Base-by-base conservation (phyloP, 106 monocot species). In the Apostasia shenzhenica region DNA sequence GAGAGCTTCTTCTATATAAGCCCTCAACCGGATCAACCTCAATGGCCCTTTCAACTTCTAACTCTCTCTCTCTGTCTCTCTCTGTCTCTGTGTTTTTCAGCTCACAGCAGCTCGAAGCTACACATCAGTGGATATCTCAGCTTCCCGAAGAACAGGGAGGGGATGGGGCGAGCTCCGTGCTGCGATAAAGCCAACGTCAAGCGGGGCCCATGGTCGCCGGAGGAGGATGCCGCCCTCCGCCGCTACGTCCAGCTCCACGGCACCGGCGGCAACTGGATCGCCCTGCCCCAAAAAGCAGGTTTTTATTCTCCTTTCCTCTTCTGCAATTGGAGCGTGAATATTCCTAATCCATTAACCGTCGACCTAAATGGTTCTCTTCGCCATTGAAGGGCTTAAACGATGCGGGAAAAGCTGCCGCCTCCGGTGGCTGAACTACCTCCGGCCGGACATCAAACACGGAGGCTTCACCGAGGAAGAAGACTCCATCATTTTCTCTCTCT, bases 371-470 rank as follows among this genome's bases (percentile, higher is more conserved):
- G 2, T 5, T 45, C 10, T 75, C 12, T 39, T 54, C 11, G 3
- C 13, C 41, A 41, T 14, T 58, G 8, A 55, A 86, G 90, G 90
- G 14, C 81, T 90, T 6, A 86, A 63, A 45, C 70, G 90, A 14
- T 90, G 88, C 54, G 90, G 90, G 26, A 90, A 90, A 76, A 90
- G 90, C 65, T 90, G 90, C 45, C 81, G 90, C 41, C 73, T 90
- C 13, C 72, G 90, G 43, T 90, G 90, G 90, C 81, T 84, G 12
- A 84, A 84, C 59, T 84, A 84, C 52, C 84, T 84, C 14, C 53
- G 84, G 10, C 84, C 90, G 7, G 81, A 83, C 67, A 90, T 90
- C 66, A 86, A 81, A 57, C 90, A 90, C 40, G 90, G 90, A 5
- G 73, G 81, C 13, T 90, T 86, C 66, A 83, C 90, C 6, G 83